These are phyloP conservation scores for Dimocarpus longan DNA, from an alignment of 345 rosid species.

Conservation along the genomic window DNA sequence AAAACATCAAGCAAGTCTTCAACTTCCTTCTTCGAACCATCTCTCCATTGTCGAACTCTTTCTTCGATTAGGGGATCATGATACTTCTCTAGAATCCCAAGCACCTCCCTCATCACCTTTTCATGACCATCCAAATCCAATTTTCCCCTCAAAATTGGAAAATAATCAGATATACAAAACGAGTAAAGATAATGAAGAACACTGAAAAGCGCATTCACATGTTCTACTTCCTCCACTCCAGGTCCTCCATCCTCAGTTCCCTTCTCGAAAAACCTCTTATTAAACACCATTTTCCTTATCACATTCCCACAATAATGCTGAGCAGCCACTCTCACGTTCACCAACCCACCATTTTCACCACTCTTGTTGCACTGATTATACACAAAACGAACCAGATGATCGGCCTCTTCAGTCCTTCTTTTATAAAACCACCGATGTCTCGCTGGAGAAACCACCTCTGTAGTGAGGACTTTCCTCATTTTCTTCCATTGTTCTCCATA, in stretches of 20 bases:
- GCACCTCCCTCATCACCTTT: conserved; percentile 32
- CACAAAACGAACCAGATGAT: conserved; percentile 39
- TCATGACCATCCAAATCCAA: conserved; percentile 46
- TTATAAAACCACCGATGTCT: conserved; percentile 18
- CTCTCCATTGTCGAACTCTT: conserved; percentile 46
- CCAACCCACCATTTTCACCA: not conserved
- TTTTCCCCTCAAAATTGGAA: conserved; percentile 44
- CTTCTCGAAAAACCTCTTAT: conserved; percentile 28
- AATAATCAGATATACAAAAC: conserved; percentile 39
- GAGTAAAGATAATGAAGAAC: not conserved
- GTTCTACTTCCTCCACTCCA: conserved; percentile 30
- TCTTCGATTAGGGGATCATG: conserved; percentile 50
- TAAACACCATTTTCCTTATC: conserved; percentile 27
- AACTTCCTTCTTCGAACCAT: conserved; percentile 25
- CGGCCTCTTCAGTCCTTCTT: conserved; percentile 46
- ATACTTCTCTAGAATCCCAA: conserved; percentile 34
- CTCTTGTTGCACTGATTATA: conserved; percentile 27
- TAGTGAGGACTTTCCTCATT: conserved; percentile 40
- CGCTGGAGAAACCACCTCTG: conserved; percentile 25
- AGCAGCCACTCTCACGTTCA: conserved; percentile 9
- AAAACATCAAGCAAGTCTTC: conserved; percentile 49
- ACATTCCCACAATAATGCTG: conserved; percentile 31
- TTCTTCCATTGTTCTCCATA: conserved; percentile 52
- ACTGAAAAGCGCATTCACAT: not conserved
- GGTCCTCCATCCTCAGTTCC: conserved; percentile 29